Conservation (phyloP, 805 yeast genomes). For the Cyberlindnera subsufficiens region DNA sequence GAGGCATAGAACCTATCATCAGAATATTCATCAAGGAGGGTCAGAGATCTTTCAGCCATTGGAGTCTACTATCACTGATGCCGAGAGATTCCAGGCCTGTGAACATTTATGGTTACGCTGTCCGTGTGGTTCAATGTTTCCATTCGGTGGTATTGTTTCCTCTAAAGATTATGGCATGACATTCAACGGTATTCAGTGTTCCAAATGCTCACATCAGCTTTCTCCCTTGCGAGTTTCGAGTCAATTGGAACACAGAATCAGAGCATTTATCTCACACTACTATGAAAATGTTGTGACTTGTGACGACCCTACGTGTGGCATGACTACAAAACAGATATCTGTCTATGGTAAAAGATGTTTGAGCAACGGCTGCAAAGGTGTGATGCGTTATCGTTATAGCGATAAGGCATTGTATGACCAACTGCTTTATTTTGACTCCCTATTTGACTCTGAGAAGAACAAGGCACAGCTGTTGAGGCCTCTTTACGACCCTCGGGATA, state of each 20-base stretch:
- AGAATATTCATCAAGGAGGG: conserved; percentile 14
- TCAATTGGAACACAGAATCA: conserved; percentile 69
- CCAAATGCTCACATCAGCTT: conserved; percentile 48
- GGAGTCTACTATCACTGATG: conserved; percentile 75
- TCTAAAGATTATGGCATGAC: conserved; percentile 57
- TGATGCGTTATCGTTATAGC: conserved; percentile 68
- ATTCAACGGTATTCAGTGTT: conserved; percentile 67
- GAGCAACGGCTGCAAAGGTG: conserved; percentile 58
- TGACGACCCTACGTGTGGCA: conserved; percentile 79
- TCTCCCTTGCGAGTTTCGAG: conserved; percentile 50
- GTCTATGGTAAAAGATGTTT: conserved; percentile 88
- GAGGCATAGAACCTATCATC: conserved; percentile 36
- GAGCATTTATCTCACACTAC: conserved; percentile 66
- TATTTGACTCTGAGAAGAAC: conserved; percentile 80
- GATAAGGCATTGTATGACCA: conserved; percentile 86
- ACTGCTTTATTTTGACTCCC: conserved; percentile 65
- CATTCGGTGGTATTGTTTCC: conserved; percentile 69
- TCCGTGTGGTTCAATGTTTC: conserved; percentile 52
- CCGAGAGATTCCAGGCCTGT: conserved; percentile 72
- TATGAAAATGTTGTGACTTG: conserved; percentile 86
- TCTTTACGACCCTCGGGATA: conserved; percentile 33
- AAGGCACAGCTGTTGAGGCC: conserved; percentile 53
- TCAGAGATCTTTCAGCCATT: conserved; percentile 56
- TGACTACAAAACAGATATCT: conserved; percentile 74
- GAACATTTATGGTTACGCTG: conserved; percentile 54